Evolutionary conservation across 225 moss, liverwort and hornwort species (phyloP).

Genomic region (Bryoerythrophyllum caledonicum): DNA sequence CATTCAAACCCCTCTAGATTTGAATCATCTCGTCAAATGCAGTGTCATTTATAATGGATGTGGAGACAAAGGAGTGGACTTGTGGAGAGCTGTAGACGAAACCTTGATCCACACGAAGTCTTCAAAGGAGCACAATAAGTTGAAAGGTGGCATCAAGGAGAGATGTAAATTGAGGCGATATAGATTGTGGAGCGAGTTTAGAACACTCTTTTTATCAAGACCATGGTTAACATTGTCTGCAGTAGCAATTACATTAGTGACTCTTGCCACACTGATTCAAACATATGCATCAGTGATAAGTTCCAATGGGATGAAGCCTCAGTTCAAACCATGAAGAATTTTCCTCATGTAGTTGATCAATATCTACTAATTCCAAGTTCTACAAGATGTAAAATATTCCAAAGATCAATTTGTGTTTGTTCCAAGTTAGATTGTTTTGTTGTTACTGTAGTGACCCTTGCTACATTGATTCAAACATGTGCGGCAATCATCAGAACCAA

Average conservation of each 20-base stretch:
- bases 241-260: background rate
- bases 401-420: too few species aligned
- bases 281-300: background rate
- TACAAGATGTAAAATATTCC: too few species aligned
- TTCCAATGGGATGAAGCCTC: background rate
- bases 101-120: rapidly evolving
- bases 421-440: too few species aligned
- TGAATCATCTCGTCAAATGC: background rate
- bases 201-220: background rate
- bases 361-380: too few species aligned
- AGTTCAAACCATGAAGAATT: too few species aligned
- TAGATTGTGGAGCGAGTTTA: background rate
- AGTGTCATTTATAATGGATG: background rate
- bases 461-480: background rate
- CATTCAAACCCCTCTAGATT: background rate
- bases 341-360: too few species aligned
- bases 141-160: background rate
- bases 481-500: background rate
- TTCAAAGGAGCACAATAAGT: background rate
- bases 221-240: background rate
- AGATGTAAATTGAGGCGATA: background rate
- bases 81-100: background rate
- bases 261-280: background rate
- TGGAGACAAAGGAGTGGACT: background rate
- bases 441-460: background rate